Conservation (phyloP, 2,329 filamentous ascomycete species). For the Aquanectria penicillioides region DNA sequence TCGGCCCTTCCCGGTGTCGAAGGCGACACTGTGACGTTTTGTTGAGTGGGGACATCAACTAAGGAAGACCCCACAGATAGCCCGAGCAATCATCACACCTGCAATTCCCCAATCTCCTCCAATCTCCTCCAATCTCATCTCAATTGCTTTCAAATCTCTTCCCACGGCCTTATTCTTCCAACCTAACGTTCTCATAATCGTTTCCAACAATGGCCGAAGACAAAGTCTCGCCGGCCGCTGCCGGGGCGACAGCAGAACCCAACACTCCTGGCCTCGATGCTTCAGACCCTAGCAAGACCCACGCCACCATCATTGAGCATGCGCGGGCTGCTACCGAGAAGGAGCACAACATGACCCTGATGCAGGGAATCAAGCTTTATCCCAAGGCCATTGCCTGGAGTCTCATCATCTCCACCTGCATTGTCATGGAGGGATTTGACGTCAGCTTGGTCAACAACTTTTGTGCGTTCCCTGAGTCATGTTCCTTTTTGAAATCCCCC, state of each 20-base stretch:
- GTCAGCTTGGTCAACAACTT: conserved; percentile 85
- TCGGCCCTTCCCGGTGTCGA: conserved; percentile 1
- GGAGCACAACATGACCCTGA: conserved; percentile 76
- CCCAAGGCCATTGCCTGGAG: conserved; percentile 89
- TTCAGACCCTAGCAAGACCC: conserved; percentile 39
- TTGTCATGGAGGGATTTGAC: conserved; percentile 93
- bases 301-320: conserved; percentile 45
- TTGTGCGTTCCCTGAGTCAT: conserved; percentile 61
- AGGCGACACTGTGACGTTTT: conserved; percentile 3
- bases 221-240: conserved; percentile 28
- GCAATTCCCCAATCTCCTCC: conserved; percentile 11
- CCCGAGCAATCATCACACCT: conserved; percentile 13
- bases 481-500: conserved; percentile 3
- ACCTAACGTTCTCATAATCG: too few species aligned
- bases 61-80: conserved; percentile 21
- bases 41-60: conserved; percentile 19
- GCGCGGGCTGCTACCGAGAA: conserved; percentile 62
- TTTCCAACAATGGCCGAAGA: conserved; percentile 22
- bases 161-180: not conserved
- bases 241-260: conserved; percentile 26
- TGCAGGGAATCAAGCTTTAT: conserved; percentile 83
- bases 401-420: conserved; percentile 87
- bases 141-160: not conserved
- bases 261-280: conserved; percentile 5
- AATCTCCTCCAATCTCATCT: conserved; percentile 8